These are phyloP conservation scores for Populus hybrid DNA, from an alignment of 441 rosid genomes.

Conservation along the genomic window DNA sequence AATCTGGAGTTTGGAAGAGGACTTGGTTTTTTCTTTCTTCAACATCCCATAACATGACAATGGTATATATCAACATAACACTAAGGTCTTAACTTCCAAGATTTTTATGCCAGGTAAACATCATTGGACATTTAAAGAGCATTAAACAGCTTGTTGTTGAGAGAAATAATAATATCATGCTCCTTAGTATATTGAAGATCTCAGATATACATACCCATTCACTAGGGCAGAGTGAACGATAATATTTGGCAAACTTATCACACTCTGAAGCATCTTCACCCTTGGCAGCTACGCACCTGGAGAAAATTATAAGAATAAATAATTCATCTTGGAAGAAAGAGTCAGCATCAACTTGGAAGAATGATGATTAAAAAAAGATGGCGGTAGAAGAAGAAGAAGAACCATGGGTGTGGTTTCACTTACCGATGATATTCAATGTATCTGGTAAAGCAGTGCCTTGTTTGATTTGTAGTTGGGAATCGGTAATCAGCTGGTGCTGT, in stretches of 20 bases:
- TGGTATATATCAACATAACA: neutral
- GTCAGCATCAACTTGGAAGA: neutral
- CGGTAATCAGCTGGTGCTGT: constrained; percentile 98
- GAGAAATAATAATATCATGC: neutral
- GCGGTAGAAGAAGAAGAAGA: neutral
- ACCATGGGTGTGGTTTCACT: constrained; percentile 13
- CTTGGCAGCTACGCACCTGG: constrained; percentile 84
- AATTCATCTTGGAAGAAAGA: neutral
- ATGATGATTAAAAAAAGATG: neutral
- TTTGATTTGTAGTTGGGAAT: constrained; percentile 93
- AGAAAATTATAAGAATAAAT: constrained; percentile 17
- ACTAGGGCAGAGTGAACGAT: constrained; percentile 90
- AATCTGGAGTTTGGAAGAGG: neutral
- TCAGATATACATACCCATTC: constrained; percentile 74
- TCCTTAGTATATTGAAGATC: neutral
- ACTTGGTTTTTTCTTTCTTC: neutral
- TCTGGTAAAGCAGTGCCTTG: constrained; percentile 92
- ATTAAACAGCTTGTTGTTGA: neutral
- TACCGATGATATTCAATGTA: constrained; percentile 92
- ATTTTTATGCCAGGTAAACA: neutral
- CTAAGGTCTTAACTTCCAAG: neutral
- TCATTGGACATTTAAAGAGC: neutral
- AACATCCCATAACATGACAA: neutral
- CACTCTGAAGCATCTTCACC: constrained; percentile 94
- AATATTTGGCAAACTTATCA: constrained; percentile 84